Evolutionary conservation across 371 early-diverging fungal species (phyloP).

Genomic region (Apophysomyces ossiformis): DNA sequence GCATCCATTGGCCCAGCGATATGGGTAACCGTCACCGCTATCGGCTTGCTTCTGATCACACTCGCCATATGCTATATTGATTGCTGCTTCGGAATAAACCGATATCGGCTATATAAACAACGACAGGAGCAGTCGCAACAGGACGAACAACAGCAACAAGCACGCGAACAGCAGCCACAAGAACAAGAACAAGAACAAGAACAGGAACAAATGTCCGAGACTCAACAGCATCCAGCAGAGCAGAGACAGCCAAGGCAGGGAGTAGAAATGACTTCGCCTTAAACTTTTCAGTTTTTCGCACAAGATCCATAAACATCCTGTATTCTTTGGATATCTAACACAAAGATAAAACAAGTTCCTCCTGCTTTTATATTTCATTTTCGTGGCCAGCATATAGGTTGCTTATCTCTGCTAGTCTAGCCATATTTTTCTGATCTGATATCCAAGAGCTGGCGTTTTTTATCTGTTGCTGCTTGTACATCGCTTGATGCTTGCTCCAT

Average conservation of each 20-base stretch:
- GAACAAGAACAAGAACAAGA: neutral
- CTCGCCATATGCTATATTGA: neutral
- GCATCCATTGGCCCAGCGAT: slow-evolving; percentile 17
- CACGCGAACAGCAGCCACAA: neutral
- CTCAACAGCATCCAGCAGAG: neutral
- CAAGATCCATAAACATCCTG: too few relatives aligned
- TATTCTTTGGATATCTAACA: too few relatives aligned
- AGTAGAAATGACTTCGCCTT: neutral
- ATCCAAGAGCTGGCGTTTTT: too few relatives aligned
- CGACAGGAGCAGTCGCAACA: neutral
- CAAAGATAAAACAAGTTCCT: too few relatives aligned
- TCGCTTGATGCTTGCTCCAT: too few relatives aligned
- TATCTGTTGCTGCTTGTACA: too few relatives aligned
- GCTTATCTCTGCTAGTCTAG: too few relatives aligned
- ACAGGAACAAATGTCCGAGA: neutral
- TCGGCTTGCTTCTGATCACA: slow-evolving; percentile 2
- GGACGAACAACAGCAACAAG: neutral
- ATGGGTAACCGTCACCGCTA: slow-evolving; percentile 22
- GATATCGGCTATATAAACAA: neutral
- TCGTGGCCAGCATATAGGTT: too few relatives aligned
- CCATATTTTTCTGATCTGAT: too few relatives aligned
- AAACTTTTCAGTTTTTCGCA: neutral
- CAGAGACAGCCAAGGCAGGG: neutral
- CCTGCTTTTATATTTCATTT: too few relatives aligned
- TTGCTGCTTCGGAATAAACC: neutral